Base-by-base conservation (phyloP, 2,329 filamentous ascomycete species). In the Cladosporium sp. region DNA sequence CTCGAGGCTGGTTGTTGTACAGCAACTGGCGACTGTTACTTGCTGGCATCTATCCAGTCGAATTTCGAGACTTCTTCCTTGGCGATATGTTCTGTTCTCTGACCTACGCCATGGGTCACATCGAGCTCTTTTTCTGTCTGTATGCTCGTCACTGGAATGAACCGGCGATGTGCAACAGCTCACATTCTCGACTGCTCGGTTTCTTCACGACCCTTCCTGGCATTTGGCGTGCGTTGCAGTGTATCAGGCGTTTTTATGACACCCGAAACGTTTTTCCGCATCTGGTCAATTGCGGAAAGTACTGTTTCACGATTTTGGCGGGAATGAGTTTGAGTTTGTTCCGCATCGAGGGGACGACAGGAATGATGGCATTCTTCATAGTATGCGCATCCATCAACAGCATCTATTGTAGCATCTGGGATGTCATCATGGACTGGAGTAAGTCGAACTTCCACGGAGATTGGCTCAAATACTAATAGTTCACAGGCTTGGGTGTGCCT, bases 21-120 rank as follows among this genome's bases (percentile, higher is more conserved):
- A 90, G 89, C n/a, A 84, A 93, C 85, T 94, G 87, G 80, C 87
- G 93, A 53, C 75, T 97, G 15, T 72, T 94, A 47, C 78, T 92
- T 42, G 88, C 92, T 12, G 91, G 91, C 3, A 67, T 95, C 16
- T 96, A 94, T 62, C 89, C 89, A 1, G 93, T 98, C 43, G 92
- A 97, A 66, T 98, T 97, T 67, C 82, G 91, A 51, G 93, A 98
- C 69, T 97, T 98, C 71, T 97, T 96, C 69, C 78, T 97, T 0
- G 93, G 93, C 46, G 93, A 98, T 66, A 96, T 97, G 77, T 95
- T 95, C 68, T 97, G 92, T 69, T 97, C 93, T 2, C 76, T 95
- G 50, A 95, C 91, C 5, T 98, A 98, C 68, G 80, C 85, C 13
- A 88, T 88, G 69, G 85, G 88, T 53, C 96, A 97, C 62, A 79